Percentiles rank a stretch among this genome's conserved stretches.
phyloP scores from a whole-genome alignment of 1,284 basidiomycete species.

The Malassezia pachydermatis region DNA sequence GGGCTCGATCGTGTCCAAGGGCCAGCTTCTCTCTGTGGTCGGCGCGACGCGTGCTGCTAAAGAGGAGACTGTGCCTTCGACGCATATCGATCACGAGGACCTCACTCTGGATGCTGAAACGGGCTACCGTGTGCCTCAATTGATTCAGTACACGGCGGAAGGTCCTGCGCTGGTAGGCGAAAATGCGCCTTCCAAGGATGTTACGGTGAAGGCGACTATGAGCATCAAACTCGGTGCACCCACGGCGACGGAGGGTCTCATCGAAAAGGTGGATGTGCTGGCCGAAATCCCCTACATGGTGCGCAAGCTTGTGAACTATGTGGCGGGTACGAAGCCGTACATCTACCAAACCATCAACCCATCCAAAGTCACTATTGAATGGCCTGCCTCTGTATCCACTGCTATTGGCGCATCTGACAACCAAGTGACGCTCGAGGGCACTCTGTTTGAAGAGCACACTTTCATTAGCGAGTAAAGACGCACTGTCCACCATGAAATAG shows the following conservation, averaged over 20 bases:
- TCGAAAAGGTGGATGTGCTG: slow-evolving; percentile 93
- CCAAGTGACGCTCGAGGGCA: slow-evolving; percentile 56
- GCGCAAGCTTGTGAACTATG: slow-evolving; percentile 78
- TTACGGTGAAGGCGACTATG: slow-evolving; percentile 20
- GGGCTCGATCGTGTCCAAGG: slow-evolving; percentile 68
- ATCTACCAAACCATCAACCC: slow-evolving; percentile 82
- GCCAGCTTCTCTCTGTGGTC: slow-evolving; percentile 64
- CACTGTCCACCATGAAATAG: background rate
- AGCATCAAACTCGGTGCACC: slow-evolving; percentile 29
- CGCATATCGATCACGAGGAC: slow-evolving; percentile 62
- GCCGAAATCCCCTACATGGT: slow-evolving; percentile 88
- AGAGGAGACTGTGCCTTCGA: slow-evolving; percentile 50
- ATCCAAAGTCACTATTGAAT: slow-evolving; percentile 59
- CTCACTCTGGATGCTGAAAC: slow-evolving; percentile 60
- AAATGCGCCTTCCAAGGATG: slow-evolving; percentile 8
- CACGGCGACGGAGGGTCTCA: slow-evolving; percentile 57
- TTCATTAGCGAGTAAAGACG: slow-evolving; percentile 56
- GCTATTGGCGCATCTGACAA: slow-evolving; percentile 14
- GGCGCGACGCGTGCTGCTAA: slow-evolving; percentile 45
- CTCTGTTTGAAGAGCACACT: slow-evolving; percentile 74
- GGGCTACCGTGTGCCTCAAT: slow-evolving; percentile 66
- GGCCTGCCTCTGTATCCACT: slow-evolving; percentile 50
- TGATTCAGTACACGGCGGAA: slow-evolving; percentile 68
- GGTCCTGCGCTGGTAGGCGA: slow-evolving; percentile 55
- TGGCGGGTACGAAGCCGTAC: slow-evolving; percentile 80